Evolutionary conservation across 75 land plant species (phyloP).

Genomic region (Azolla pinnata): DNA sequence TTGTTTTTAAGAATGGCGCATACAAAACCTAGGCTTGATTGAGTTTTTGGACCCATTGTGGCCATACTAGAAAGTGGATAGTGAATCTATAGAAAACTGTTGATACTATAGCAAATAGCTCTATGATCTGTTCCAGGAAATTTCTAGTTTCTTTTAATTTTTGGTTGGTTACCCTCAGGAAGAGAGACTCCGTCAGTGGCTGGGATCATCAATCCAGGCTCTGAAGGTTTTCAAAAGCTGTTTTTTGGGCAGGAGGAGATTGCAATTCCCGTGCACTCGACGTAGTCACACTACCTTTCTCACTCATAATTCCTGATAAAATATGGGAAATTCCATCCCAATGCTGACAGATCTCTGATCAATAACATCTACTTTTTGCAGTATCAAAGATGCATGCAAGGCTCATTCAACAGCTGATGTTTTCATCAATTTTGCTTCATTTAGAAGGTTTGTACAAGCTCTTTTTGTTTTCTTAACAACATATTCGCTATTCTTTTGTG

Average conservation of each 20-base stretch:
- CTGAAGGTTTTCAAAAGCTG: constrained; percentile 94
- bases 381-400: constrained; percentile 69
- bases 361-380: constrained; percentile 19
- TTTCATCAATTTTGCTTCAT: constrained; percentile 96
- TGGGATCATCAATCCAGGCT: constrained; percentile 88
- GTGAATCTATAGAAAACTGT: no score
- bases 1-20: no score
- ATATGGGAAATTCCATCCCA: not conserved
- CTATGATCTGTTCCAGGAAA: no score
- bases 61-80: no score
- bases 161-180: constrained; percentile 25
- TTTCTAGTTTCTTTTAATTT: no score
- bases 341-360: not conserved
- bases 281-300: constrained; percentile 13
- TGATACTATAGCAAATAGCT: no score
- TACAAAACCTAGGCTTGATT: no score
- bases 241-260: constrained; percentile 98
- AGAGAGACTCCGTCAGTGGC: constrained; percentile 95
- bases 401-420: constrained; percentile 98
- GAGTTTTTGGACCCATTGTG: no score
- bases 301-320: no score
- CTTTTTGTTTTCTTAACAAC: not conserved
- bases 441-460: constrained; percentile 49
- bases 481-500: no score
- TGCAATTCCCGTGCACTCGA: constrained; percentile 86